Percentiles rank a stretch among this genome's conserved stretches.
Conservation (phyloP, 2,329 filamentous ascomycete genomes). For the Penicillium sp. region DNA sequence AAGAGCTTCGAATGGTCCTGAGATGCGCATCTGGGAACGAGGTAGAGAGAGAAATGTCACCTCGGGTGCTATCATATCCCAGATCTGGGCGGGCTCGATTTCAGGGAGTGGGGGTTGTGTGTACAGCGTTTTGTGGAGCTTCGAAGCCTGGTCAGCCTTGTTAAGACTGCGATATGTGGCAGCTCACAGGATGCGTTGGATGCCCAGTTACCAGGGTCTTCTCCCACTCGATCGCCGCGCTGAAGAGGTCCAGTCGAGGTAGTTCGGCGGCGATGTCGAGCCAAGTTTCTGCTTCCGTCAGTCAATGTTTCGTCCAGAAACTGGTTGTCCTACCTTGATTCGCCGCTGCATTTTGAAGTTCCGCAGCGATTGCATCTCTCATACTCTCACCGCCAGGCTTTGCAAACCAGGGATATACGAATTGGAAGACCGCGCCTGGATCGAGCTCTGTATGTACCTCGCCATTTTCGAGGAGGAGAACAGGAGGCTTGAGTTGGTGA, state of each 20-base stretch:
- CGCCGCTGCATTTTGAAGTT: slow-evolving; percentile 17
- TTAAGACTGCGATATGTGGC: not conserved
- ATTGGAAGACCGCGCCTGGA: slow-evolving; percentile 15
- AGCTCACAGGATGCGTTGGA: slow-evolving; percentile 25
- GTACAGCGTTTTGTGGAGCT: slow-evolving; percentile 25
- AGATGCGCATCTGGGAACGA: slow-evolving; percentile 18
- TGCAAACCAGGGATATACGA: slow-evolving; percentile 17
- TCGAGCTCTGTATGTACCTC: slow-evolving; percentile 2
- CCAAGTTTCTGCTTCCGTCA: slow-evolving; percentile 17
- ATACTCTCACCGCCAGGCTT: not conserved
- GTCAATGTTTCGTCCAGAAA: not conserved
- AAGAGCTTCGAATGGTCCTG: slow-evolving; percentile 25
- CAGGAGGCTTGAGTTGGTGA: not conserved
- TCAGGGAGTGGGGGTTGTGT: slow-evolving; percentile 19
- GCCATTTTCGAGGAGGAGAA: slow-evolving; percentile 1
- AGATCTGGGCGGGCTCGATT: slow-evolving; percentile 20
- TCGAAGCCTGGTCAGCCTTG: not conserved
- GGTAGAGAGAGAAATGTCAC: slow-evolving; percentile 27
- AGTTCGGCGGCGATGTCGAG: slow-evolving; percentile 10
- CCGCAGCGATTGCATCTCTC: slow-evolving; percentile 14
- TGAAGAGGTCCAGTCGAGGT: not conserved
- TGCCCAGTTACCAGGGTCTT: slow-evolving; percentile 24
- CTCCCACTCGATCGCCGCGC: slow-evolving; percentile 20
- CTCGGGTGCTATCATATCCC: slow-evolving; percentile 23
- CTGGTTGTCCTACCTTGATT: slow-evolving; percentile 21